Evolutionary conservation across 352 stramenopile genomes (phyloP).

Genomic region (Pythium sp.): DNA sequence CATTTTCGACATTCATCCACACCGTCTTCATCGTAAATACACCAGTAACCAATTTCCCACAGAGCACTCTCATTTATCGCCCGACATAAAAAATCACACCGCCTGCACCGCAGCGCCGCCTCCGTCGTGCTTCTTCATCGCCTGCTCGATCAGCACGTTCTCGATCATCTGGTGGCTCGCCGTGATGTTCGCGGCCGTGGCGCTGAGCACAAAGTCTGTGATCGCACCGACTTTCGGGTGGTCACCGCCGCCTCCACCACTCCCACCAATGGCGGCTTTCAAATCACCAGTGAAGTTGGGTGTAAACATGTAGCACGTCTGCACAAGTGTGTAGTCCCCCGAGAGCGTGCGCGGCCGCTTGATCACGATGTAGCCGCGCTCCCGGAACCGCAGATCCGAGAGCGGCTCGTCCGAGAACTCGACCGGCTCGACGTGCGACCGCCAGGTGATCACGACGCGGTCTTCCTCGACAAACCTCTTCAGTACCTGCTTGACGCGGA

Average conservation of each 20-base stretch:
- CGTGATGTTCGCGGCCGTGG: conserved; percentile 32
- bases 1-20: too few species aligned
- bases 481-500: conserved; percentile 61
- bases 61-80: too few species aligned
- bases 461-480: conserved; percentile 55
- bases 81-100: too few species aligned
- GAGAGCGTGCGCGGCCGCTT: conserved; percentile 24
- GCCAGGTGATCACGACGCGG: conserved; percentile 65
- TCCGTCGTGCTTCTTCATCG: conserved; percentile 13
- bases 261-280: background rate
- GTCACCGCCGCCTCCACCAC: conserved; percentile 4
- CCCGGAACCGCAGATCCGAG: conserved; percentile 49
- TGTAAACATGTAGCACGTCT: conserved; percentile 52
- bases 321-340: conserved; percentile 26
- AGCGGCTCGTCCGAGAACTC: conserved; percentile 50
- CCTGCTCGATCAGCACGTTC: conserved; percentile 43
- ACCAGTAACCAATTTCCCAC: too few species aligned
- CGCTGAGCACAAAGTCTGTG: conserved; percentile 40
- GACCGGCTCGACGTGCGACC: conserved; percentile 51
- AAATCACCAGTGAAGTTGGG: conserved; percentile 17
- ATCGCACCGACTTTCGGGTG: conserved; percentile 32
- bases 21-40: too few species aligned
- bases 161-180: conserved; percentile 52
- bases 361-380: conserved; percentile 62
- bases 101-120: background rate